phyloP scores from a whole-genome alignment of 148 eudicot genomes.

The Gaultheria prostrata region DNA sequence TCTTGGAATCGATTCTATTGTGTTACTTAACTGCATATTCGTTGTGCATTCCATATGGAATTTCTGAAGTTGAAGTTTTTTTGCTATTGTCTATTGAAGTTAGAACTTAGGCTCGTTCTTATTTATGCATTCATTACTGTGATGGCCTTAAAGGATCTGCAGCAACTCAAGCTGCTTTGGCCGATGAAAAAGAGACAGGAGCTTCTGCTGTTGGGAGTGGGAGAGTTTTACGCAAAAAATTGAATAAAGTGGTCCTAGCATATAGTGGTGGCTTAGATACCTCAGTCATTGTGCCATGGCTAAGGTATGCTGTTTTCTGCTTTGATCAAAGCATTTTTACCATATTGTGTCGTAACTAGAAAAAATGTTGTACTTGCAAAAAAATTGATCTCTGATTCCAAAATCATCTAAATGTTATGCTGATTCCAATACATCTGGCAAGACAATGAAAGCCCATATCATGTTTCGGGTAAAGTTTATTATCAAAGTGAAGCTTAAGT shows the following conservation, averaged over 20 bases:
- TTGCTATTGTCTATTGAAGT: not conserved
- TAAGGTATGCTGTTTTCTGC: constrained; percentile 46
- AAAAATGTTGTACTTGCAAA: not conserved
- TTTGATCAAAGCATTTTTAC: not conserved
- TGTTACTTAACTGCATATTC: not conserved
- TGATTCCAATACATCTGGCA: not conserved
- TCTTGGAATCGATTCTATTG: not conserved
- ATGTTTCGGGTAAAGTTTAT: not conserved
- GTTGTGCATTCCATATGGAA: constrained; percentile 4
- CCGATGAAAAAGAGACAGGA: constrained; percentile 51
- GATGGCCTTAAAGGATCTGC: constrained; percentile 17
- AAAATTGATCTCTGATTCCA: not conserved
- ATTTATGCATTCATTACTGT: not conserved
- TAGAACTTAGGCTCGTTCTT: not conserved
- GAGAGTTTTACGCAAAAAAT: constrained; percentile 57
- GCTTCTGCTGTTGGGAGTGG: constrained; percentile 33
- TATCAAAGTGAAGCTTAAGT: not conserved
- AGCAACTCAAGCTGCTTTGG: constrained; percentile 56
- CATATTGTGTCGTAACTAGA: not conserved
- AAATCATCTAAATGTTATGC: not conserved
- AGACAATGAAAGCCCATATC: not conserved
- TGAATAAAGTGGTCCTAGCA: constrained; percentile 93
- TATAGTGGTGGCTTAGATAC: constrained; percentile 98
- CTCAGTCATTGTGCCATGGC: constrained; percentile 98
- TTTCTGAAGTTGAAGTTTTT: not conserved